Evolutionary conservation across 331 rosid genomes (phyloP).

Genomic region (Rosa hybrid): DNA sequence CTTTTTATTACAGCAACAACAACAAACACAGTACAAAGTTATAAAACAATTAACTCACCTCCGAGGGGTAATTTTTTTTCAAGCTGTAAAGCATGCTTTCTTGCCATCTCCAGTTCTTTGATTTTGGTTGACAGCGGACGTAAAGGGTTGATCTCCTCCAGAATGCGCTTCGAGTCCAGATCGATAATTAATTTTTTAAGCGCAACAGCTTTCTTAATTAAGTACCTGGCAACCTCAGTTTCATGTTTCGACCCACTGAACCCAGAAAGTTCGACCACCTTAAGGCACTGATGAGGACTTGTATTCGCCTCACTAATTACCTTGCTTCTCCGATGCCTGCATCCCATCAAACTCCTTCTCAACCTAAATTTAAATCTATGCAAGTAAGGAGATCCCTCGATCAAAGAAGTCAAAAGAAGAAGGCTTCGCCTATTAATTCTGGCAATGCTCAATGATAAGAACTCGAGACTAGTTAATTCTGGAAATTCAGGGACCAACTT

Average conservation of each 20-base stretch:
- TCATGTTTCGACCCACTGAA: background rate
- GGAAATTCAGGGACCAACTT: background rate
- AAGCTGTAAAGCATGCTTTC: background rate
- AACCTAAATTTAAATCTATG: background rate
- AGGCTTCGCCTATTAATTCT: background rate
- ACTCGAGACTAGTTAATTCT: background rate
- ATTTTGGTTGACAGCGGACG: too few species aligned
- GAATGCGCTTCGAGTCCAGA: background rate
- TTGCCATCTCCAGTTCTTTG: background rate
- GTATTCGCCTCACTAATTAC: background rate
- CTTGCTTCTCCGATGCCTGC: background rate
- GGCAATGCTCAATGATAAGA: background rate
- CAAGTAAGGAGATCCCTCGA: constrained; percentile 10
- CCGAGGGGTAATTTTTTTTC: background rate
- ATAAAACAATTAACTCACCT: background rate
- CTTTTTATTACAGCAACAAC: too few species aligned
- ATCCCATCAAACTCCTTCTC: background rate
- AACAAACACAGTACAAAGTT: too few species aligned
- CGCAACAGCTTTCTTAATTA: background rate
- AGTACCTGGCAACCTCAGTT: background rate
- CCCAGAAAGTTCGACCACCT: constrained; percentile 1
- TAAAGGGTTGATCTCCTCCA: too few species aligned
- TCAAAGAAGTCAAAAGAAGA: background rate
- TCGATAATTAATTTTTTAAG: background rate
- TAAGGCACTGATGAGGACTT: constrained; percentile 6